These are phyloP conservation scores for Taiwanofungus camphoratus DNA, from an alignment of 1,284 basidiomycete species.

Conservation along the genomic window DNA sequence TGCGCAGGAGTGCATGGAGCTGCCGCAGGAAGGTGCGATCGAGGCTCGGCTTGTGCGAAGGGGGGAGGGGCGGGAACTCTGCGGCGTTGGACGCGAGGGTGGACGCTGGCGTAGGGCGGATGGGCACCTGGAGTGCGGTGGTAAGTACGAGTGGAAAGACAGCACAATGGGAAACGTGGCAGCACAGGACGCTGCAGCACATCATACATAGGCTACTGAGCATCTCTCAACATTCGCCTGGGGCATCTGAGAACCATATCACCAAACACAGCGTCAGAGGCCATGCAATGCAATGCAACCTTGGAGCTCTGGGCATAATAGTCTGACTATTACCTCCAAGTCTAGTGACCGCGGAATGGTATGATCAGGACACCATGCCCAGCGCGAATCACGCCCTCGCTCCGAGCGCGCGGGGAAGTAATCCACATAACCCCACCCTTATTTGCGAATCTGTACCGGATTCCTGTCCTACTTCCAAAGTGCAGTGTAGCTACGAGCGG, in stretches of 20 bases:
- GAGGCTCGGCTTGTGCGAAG: constrained; percentile 59
- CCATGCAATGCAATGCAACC: not conserved
- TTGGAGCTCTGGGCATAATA: not conserved
- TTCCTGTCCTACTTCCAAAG: no score
- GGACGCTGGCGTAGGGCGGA: constrained; percentile 35
- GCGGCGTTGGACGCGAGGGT: constrained; percentile 42
- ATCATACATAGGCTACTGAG: not conserved
- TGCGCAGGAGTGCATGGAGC: constrained; percentile 69
- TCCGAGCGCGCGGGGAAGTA: no score
- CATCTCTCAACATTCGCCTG: no score
- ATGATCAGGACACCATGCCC: no score
- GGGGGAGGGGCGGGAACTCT: constrained; percentile 50
- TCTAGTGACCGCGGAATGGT: no score
- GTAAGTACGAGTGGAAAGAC: not conserved
- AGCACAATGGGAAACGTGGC: not conserved
- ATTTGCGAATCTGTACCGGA: no score
- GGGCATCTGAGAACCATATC: not conserved
- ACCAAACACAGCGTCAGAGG: not conserved
- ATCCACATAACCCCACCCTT: no score
- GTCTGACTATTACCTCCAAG: no score
- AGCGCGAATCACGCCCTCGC: no score
- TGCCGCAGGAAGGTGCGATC: constrained; percentile 76
- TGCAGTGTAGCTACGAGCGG: no score
- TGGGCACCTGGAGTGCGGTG: constrained; percentile 25
- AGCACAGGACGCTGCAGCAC: not conserved